Percentiles rank a stretch among this genome's conserved stretches.
Conservation (phyloP, 352 stramenopile species). For the Phytophthora citricola region DNA sequence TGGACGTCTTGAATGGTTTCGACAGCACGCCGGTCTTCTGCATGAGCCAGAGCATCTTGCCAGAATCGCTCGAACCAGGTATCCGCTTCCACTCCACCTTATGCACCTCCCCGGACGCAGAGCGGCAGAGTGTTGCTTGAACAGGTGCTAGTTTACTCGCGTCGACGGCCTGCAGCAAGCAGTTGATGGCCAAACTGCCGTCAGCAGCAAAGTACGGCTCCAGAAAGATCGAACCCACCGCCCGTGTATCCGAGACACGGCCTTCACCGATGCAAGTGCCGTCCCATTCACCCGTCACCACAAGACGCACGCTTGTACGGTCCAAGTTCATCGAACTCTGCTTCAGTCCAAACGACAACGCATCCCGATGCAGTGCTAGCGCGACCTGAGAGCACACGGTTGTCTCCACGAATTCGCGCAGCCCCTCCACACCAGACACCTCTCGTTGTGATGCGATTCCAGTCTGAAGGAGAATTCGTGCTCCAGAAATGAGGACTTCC, state of each 20-base stretch:
- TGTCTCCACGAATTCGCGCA: slow-evolving; percentile 77
- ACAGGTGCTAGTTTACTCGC: slow-evolving; percentile 45
- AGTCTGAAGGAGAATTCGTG: slow-evolving; percentile 76
- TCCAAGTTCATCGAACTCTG: slow-evolving; percentile 83
- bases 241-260: slow-evolving; percentile 76
- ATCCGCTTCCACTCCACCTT: slow-evolving; percentile 84
- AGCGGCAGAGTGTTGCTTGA: slow-evolving; percentile 44
- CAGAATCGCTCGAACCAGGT: slow-evolving; percentile 72
- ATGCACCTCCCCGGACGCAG: slow-evolving; percentile 53
- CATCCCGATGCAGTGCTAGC: slow-evolving; percentile 70
- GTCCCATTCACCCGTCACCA: slow-evolving; percentile 82
- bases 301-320: slow-evolving; percentile 72
- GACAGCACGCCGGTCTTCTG: slow-evolving; percentile 65
- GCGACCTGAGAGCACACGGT: slow-evolving; percentile 82
- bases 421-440: slow-evolving; percentile 60
- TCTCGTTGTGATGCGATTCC: slow-evolving; percentile 64
- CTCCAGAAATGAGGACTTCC: slow-evolving; percentile 82
- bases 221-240: slow-evolving; percentile 73
- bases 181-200: slow-evolving; percentile 69
- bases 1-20: slow-evolving; percentile 19
- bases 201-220: slow-evolving; percentile 72
- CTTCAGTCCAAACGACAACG: slow-evolving; percentile 76
- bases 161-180: slow-evolving; percentile 74
- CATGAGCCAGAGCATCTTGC: slow-evolving; percentile 80
- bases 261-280: slow-evolving; percentile 87